phyloP scores from a whole-genome alignment of 1,139 yeast species.

The Yamadazyma conglobata region DNA sequence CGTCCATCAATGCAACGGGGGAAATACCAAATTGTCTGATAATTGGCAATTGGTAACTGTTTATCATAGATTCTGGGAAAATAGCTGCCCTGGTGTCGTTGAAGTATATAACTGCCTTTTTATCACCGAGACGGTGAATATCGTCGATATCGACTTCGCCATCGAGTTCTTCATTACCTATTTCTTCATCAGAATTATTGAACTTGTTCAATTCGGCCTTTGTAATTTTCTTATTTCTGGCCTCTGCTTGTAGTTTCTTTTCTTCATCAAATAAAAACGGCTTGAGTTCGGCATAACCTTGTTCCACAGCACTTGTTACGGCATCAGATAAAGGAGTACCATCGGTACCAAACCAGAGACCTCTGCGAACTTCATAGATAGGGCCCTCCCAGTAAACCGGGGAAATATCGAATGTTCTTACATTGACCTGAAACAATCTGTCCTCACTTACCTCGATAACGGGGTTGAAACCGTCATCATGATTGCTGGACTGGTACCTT shows the following conservation, averaged over 20 bases:
- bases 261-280: conserved; percentile 25
- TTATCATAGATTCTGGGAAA: conserved; percentile 34
- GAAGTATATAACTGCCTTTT: conserved; percentile 30
- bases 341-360: conserved; percentile 72
- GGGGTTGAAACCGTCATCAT: conserved; percentile 2
- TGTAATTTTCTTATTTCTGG: conserved; percentile 2
- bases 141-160: conserved; percentile 24
- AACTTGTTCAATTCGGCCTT: conserved; percentile 14
- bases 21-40: conserved; percentile 36
- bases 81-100: conserved; percentile 33
- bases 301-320: conserved; percentile 59
- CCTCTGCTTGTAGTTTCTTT: conserved; percentile 6
- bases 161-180: conserved; percentile 7
- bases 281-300: conserved; percentile 38
- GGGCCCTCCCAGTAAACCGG: conserved; percentile 95
- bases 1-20: conserved; percentile 31
- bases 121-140: conserved; percentile 28
- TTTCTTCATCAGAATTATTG: conserved; percentile 11
- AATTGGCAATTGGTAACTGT: conserved; percentile 35
- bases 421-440: conserved; percentile 67
- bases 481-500: conserved; percentile 2
- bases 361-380: conserved; percentile 75
- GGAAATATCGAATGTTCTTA: conserved; percentile 47
- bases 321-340: conserved; percentile 56
- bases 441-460: conserved; percentile 74